Base-by-base conservation (phyloP, 192 early-diverging fungal genomes). In the Entomortierella chlamydospora region DNA sequence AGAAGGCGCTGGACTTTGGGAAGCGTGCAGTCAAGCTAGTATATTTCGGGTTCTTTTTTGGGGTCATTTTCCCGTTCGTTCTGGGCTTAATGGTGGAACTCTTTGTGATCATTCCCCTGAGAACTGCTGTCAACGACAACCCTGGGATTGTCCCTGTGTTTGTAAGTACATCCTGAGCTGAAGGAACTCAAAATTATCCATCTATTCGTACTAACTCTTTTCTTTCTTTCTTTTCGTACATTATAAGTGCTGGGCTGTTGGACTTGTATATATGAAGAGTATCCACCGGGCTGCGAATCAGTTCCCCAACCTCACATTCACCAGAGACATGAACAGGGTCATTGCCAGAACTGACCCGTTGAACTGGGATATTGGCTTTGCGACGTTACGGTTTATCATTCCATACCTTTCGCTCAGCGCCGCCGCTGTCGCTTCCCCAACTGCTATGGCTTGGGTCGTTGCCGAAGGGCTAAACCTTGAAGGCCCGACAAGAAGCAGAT, bases 31-130 rank as follows among this genome's bases (percentile, higher is more conserved):
- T 34, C 20, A 92, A 91, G 56, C 26, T 83, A 13, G 7, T 73
- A 22, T 93, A 88, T 68, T 79, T 94, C 34, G 68, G 61, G 43
- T 8, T 87, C 8, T 57, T 70, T 34, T 83, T 93, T 50, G 92
- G 91, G 31, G n/a, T 95, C 9, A 55, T 93, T 20, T 66, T 94
- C 13, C 95, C 95, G 4, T 72, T 91, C 39, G 52, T 89, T 7
- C 49, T 93, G 2, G 93, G 94, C 17, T 64, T 94, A 17, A 59
- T 93, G 22, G 85, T 93, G 57, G 92, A 95, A 34, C 64, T 95
- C 13, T 95, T 94, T 74, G 53, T 95, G 25, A 86, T 94, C 57
- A 61, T 86, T 17, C 91, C 93, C 18, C 64, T 92, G 43, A 73
- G 84, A 30, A 77, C 68, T 57, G 33, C 81, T 26, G 57, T 80